Evolutionary conservation across 345 rosid species (phyloP), one percentile per base, ranked within the genome.

Genomic region (Clausena lansium): DNA sequence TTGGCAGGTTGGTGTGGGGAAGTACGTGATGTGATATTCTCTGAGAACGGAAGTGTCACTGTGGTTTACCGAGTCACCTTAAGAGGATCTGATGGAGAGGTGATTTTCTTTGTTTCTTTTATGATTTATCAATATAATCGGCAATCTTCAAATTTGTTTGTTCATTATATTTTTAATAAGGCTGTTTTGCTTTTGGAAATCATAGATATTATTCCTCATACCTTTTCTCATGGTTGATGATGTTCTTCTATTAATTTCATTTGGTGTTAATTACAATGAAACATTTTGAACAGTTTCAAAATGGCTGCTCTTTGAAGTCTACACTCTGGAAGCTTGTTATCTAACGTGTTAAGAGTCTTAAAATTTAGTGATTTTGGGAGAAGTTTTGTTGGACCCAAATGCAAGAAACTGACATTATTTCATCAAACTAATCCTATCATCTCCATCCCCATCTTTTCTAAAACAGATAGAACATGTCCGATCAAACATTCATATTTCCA

Each of bases 41-140:
- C 97, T 2, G 97, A 96, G 65, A 90, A 89, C 77, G 97, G 97
- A 75, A 88, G 87, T 65, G 96, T 96, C 69, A 92, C 98, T 1
- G 98, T 96, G 72, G 97, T 94, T 5, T 96, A 94, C 83, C 97
- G 98, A 70, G 92, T 96, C 81, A 92, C 98, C 38, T 84, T 96
- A 64, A 90, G 97, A 78, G 99, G 97, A 83, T 93, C 98, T 13
- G 99, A 96, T 80, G 97, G 97, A 80, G 99, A 96, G 95, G 98
- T 94, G 60, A 67, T 83, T 69, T 79, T 76, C 77, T 70, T 77
- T 2, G 10, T 15, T 19, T 35, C 28, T 15, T 17, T 65, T 20
- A n/a, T 65, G 17, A 7, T 35, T n/a, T n/a, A 14, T 62, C 22
- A 13, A 33, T 22, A 9, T 36, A 5, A 22, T 8, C 15, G 20